Percentiles rank a stretch among this genome's conserved stretches.
Conservation (phyloP, 768 basidiomycete species). For the Scleroderma bovista region DNA sequence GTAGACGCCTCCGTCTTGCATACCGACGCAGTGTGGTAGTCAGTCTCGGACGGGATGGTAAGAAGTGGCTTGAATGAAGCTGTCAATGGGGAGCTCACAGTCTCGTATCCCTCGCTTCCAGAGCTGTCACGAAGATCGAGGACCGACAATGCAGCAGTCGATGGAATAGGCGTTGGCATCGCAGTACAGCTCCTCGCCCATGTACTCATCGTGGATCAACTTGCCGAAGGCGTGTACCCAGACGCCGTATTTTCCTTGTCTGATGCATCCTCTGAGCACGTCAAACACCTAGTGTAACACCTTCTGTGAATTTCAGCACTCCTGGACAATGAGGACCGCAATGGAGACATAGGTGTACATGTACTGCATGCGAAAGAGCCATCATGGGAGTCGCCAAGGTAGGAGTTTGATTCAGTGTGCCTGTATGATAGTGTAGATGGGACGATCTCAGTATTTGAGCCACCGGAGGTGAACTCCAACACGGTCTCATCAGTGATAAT, state of each 20-base stretch:
- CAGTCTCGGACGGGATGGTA: conserved; percentile 52
- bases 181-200: conserved; percentile 29
- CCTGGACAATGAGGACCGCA: too few relatives aligned
- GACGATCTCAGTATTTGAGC: conserved; percentile 39
- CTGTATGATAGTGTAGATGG: conserved; percentile 49
- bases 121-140: too few relatives aligned
- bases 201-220: too few relatives aligned
- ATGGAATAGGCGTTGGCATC: conserved; percentile 29
- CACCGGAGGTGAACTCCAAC: conserved; percentile 33
- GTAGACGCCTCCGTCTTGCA: too few relatives aligned
- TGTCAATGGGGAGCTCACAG: conserved; percentile 38
- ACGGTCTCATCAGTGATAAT: conserved; percentile 36
- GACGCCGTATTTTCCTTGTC: too few relatives aligned
- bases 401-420: conserved; percentile 49
- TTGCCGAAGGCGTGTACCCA: too few relatives aligned
- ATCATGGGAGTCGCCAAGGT: conserved; percentile 51
- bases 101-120: too few relatives aligned
- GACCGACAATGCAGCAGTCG: conserved; percentile 21
- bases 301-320: conserved; percentile 53
- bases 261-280: conserved; percentile 27
- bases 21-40: too few relatives aligned
- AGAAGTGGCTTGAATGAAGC: conserved; percentile 54
- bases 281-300: conserved; percentile 62
- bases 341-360: too few relatives aligned
- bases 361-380: too few relatives aligned